Base-by-base conservation (phyloP, 2,329 filamentous ascomycete genomes). In the Colletotrichum incanum region DNA sequence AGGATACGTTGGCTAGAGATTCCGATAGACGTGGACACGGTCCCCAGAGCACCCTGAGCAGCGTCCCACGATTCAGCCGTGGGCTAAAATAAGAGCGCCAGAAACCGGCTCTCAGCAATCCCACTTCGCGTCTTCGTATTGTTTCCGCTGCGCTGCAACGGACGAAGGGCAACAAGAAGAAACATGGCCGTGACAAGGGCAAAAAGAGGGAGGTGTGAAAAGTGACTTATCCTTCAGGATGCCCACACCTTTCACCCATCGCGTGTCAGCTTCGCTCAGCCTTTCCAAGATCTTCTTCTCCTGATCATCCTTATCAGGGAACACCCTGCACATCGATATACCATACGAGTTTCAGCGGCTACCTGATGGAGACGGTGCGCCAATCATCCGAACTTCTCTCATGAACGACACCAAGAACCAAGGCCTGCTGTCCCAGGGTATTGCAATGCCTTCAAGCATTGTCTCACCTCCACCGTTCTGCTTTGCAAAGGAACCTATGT, bases 311-410 rank as follows among this genome's bases (percentile, higher is more conserved):
- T 14, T 23, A 43, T 23, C 70, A 41, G 20, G 66, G 70, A 60
- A 47, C 26, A 70, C 60, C 65, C 70, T 60, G 5, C 65, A 8
- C 47, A 20, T 23, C 47, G 20, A 50, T 14, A 50, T 45, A 47
- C 45, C 52, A 64, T 54, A 64, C 59, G 69, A 55, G 70, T 70
- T 72, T 72, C 70, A 72, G 65, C 65, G 39, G 47, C 16, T 72
- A 28, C 11, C 39, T 34, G 50, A 55, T 14, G 26, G 65, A 60
- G 65, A 31, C 54, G 67, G 58, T 60, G 70, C 65, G 45, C 70
- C 70, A 72, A 65, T 61, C 65, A 70, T 60, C 70, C 66, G 60
- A 72, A 60, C 65, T 49, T 5, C 20, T 58, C 50, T 47, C 39
- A 28, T 31, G 39, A 43, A 39, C 43, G 37, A 50, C 34, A 34